These are phyloP conservation scores for Singerocomus rubriflavus DNA, from an alignment of 1,284 basidiomycete genomes.

Conservation along the genomic window DNA sequence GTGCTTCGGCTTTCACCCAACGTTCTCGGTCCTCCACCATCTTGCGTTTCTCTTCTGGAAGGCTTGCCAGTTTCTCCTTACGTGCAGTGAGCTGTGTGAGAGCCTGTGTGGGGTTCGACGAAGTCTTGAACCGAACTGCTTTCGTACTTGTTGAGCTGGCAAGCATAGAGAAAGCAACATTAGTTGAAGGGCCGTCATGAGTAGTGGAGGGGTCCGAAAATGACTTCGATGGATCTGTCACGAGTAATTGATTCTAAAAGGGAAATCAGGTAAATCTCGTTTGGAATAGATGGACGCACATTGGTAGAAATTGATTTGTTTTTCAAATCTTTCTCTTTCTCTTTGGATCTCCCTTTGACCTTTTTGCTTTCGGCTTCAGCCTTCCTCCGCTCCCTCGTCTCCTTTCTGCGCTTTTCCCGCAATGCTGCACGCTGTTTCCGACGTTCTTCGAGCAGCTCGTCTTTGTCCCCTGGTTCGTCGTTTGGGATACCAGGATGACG, in stretches of 20 bases:
- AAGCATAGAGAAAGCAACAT: slow-evolving; percentile 70
- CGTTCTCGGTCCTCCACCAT: slow-evolving; percentile 73
- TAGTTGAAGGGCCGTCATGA: slow-evolving; percentile 48
- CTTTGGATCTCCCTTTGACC: slow-evolving; percentile 45
- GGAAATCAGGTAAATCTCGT: slow-evolving; percentile 4
- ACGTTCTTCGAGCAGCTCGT: slow-evolving; percentile 79
- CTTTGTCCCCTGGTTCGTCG: slow-evolving; percentile 59
- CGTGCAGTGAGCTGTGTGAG: slow-evolving; percentile 74
- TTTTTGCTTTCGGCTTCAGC: slow-evolving; percentile 51
- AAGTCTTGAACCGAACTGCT: slow-evolving; percentile 54
- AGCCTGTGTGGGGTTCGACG: slow-evolving; percentile 81
- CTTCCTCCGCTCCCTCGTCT: slow-evolving; percentile 77
- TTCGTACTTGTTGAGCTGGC: slow-evolving; percentile 49
- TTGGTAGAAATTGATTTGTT: slow-evolving; percentile 43
- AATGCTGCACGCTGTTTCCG: slow-evolving; percentile 73
- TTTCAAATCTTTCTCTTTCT: slow-evolving; percentile 27
- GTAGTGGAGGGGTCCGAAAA: slow-evolving; percentile 33
- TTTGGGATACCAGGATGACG: slow-evolving; percentile 43
- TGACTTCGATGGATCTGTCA: slow-evolving; percentile 46
- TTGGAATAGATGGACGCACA: slow-evolving; percentile 35
- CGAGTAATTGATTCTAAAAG: slow-evolving; percentile 68
- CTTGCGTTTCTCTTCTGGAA: slow-evolving; percentile 80
- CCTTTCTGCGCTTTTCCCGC: slow-evolving; percentile 78
- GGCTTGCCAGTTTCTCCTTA: slow-evolving; percentile 66
- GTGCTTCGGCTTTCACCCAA: slow-evolving; percentile 84